Evolutionary conservation across 2,329 filamentous ascomycete genomes (phyloP).

Genomic region (Aaosphaeria arxii): DNA sequence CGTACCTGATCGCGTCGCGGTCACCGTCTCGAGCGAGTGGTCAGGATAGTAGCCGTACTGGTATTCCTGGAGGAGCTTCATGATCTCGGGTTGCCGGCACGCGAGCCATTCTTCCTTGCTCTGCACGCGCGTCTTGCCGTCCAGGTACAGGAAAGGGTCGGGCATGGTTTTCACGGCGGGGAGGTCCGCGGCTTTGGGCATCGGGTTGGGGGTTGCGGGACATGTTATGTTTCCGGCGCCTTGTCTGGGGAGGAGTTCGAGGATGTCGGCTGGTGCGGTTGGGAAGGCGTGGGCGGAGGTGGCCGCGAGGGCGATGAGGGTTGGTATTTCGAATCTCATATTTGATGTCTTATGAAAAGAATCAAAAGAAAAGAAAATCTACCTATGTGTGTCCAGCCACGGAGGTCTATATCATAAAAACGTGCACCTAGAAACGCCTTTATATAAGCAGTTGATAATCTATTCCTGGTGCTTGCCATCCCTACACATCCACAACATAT

Average conservation of each 20-base stretch:
- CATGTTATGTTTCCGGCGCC: conserved; percentile 17
- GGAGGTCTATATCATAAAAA: too few relatives aligned
- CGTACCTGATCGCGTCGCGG: conserved; percentile 46
- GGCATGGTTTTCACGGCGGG: conserved; percentile 34
- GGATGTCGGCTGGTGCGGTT: not conserved
- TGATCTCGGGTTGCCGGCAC: conserved; percentile 51
- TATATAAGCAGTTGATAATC: too few relatives aligned
- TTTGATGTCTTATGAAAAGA: too few relatives aligned
- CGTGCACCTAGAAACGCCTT: too few relatives aligned
- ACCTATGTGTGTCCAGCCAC: too few relatives aligned
- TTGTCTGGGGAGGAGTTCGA: conserved; percentile 15
- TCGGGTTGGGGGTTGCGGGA: conserved; percentile 21
- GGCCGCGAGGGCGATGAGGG: too few relatives aligned
- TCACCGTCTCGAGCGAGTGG: conserved; percentile 46
- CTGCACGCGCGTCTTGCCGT: conserved; percentile 42
- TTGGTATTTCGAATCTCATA: too few relatives aligned
- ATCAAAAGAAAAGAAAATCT: too few relatives aligned
- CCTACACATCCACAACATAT: too few relatives aligned
- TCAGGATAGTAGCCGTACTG: conserved; percentile 54
- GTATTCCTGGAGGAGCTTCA: conserved; percentile 50
- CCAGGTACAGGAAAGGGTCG: conserved; percentile 46
- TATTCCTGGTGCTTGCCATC: too few relatives aligned
- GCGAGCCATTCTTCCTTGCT: conserved; percentile 49
- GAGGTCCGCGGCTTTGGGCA: conserved; percentile 21
- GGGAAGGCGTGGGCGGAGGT: too few relatives aligned